phyloP scores from a whole-genome alignment of 2,329 filamentous ascomycete genomes.

The Venturia pyrina region DNA sequence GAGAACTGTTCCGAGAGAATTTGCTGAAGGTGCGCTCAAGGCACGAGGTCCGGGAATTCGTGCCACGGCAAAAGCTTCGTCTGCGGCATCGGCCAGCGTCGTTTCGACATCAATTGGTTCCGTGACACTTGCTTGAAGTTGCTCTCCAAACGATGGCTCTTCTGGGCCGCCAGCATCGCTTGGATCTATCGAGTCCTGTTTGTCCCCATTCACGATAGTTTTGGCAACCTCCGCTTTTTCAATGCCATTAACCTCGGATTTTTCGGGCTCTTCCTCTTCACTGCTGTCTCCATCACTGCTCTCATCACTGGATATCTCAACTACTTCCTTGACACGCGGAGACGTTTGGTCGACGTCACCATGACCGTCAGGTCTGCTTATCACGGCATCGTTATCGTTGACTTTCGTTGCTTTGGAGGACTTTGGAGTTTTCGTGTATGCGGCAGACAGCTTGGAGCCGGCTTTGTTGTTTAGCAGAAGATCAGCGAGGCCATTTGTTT shows the following conservation, averaged over 20 bases:
- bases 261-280: slow-evolving; percentile 17
- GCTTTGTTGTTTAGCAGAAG: slow-evolving; percentile 20
- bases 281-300: slow-evolving; percentile 22
- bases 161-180: slow-evolving; percentile 30
- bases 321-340: slow-evolving; percentile 25
- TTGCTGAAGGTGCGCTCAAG: slow-evolving; percentile 27
- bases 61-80: slow-evolving; percentile 17
- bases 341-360: slow-evolving; percentile 28
- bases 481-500: slow-evolving; percentile 22
- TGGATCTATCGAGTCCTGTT: slow-evolving; percentile 9
- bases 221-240: slow-evolving; percentile 23
- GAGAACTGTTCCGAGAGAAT: slow-evolving; percentile 85
- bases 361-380: slow-evolving; percentile 37
- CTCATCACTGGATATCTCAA: slow-evolving; percentile 38
- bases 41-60: not conserved
- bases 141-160: slow-evolving; percentile 76
- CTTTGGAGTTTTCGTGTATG: slow-evolving; percentile 44
- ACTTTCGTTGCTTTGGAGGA: slow-evolving; percentile 41
- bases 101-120: slow-evolving; percentile 68
- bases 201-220: slow-evolving; percentile 15
- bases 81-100: slow-evolving; percentile 37
- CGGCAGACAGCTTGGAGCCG: slow-evolving; percentile 31
- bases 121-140: slow-evolving; percentile 53
- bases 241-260: slow-evolving; percentile 19
- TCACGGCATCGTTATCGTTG: slow-evolving; percentile 47